Conservation (phyloP, 192 early-diverging fungal genomes). For the Rhizoclosmatium sp. region DNA sequence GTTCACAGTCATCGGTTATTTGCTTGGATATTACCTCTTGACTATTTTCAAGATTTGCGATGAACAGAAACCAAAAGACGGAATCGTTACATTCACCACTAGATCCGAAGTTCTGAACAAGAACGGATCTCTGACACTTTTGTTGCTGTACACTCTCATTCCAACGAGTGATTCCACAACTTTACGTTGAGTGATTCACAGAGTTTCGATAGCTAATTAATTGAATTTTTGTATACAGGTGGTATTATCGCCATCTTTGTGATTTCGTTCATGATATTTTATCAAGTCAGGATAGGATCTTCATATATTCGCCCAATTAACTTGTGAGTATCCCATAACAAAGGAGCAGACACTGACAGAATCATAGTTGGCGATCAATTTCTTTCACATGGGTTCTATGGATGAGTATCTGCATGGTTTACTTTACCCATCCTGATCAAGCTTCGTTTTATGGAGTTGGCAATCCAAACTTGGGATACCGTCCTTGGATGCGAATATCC, state of each 20-base stretch:
- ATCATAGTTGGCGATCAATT: conserved; percentile 17
- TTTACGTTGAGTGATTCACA: conserved; percentile 6
- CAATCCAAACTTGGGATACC: conserved; percentile 9
- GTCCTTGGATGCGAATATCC: conserved; percentile 37
- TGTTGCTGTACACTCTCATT: conserved; percentile 41
- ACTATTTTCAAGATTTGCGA: conserved; percentile 47
- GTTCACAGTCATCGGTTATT: conserved; percentile 34
- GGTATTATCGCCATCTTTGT: conserved; percentile 37
- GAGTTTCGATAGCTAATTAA: background rate
- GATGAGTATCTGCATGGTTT: conserved; percentile 44
- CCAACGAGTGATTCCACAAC: conserved; percentile 36
- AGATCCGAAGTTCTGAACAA: conserved; percentile 46
- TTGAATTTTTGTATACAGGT: conserved; percentile 5
- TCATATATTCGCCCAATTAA: conserved; percentile 37
- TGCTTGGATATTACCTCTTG: conserved; percentile 35
- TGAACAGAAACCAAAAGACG: conserved; percentile 39
- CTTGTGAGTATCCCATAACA: conserved; percentile 15
- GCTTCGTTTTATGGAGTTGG: conserved; percentile 30
- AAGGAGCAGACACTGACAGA: background rate
- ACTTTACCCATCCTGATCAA: conserved; percentile 38
- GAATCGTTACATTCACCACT: conserved; percentile 41
- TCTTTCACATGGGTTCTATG: conserved; percentile 33
- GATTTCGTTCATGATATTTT: conserved; percentile 37
- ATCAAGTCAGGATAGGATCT: conserved; percentile 41
- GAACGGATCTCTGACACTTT: conserved; percentile 34